A percentile compares a stretch with the other conserved stretches of the same genome.
Conservation (phyloP, 768 basidiomycete species). For the Lactifluus hygrophoroides region DNA sequence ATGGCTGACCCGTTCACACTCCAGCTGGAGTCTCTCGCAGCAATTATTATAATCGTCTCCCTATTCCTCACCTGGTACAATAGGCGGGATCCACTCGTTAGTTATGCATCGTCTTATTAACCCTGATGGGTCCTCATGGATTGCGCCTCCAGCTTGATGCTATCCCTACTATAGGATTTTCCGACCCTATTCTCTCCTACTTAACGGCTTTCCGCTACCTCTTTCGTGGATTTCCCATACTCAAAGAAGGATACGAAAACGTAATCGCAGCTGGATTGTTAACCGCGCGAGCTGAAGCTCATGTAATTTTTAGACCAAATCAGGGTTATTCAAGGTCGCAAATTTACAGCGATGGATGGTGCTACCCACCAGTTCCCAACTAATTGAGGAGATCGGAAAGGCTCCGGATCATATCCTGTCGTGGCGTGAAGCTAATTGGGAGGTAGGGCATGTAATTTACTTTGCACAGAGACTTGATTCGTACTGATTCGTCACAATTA, state of each 20-base stretch:
- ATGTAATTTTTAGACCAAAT: slow-evolving; percentile 22
- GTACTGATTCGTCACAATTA: neutral
- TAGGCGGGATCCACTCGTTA: neutral
- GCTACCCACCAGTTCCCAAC: slow-evolving; percentile 26
- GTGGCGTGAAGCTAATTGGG: slow-evolving; percentile 24
- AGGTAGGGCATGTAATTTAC: slow-evolving; percentile 30
- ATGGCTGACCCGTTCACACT: neutral
- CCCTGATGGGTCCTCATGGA: neutral
- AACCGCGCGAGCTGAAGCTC: neutral
- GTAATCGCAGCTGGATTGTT: neutral
- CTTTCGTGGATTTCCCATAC: neutral
- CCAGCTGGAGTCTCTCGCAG: neutral
- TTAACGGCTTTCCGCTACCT: neutral
- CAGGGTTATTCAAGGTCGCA: slow-evolving; percentile 28
- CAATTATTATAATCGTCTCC: neutral
- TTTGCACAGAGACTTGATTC: neutral
- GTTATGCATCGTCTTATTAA: neutral
- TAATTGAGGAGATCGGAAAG: slow-evolving; percentile 35
- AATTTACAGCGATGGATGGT: slow-evolving; percentile 32
- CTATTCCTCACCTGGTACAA: neutral
- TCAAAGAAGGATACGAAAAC: slow-evolving; percentile 6
- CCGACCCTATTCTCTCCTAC: slow-evolving; percentile 25
- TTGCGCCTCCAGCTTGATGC: neutral
- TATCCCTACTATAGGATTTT: slow-evolving; percentile 27
- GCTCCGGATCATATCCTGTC: slow-evolving; percentile 34